A percentile compares a stretch with the other conserved stretches of the same genome.
Evolutionary conservation across 805 yeast species (phyloP).

Genomic region (Cephaloascus fragrans): DNA sequence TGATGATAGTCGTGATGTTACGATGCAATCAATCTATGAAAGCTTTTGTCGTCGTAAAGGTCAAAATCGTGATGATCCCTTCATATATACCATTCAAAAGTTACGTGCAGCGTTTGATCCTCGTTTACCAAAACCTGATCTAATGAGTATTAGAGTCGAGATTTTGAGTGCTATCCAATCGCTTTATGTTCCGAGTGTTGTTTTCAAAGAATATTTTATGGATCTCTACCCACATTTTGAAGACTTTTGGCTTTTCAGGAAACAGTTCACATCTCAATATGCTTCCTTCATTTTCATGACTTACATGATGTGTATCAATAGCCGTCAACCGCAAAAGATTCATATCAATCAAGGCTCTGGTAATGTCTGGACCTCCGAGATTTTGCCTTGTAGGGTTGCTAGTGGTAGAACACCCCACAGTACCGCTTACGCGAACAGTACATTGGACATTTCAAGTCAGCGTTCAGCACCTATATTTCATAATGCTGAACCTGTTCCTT

Average conservation of each 20-base stretch:
- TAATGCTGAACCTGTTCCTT: conserved; percentile 90
- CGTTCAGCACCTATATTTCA: conserved; percentile 76
- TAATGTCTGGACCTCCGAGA: conserved; percentile 86
- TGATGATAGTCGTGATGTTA: conserved; percentile 68
- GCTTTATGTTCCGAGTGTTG: conserved; percentile 73
- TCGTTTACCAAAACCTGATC: conserved; percentile 86
- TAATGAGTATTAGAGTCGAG: conserved; percentile 81
- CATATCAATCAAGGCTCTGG: conserved; percentile 77
- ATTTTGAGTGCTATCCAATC: conserved; percentile 86
- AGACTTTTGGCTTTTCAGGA: conserved; percentile 95
- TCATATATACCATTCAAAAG: conserved; percentile 77
- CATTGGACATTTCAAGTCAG: conserved; percentile 36
- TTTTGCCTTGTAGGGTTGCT: conserved; percentile 83
- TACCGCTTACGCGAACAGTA: conserved; percentile 29
- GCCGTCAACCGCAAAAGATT: conserved; percentile 90
- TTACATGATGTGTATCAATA: conserved; percentile 87
- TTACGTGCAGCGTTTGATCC: conserved; percentile 90
- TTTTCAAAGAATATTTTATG: conserved; percentile 70
- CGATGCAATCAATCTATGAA: conserved; percentile 80
- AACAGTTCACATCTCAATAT: conserved; percentile 89
- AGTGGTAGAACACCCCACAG: conserved; percentile 35
- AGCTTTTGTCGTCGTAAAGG: conserved; percentile 67
- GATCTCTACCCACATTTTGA: conserved; percentile 67
- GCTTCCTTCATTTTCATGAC: conserved; percentile 90
- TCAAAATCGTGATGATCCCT: conserved; percentile 80